A percentile compares a stretch with the other conserved stretches of the same genome.
Conservation (phyloP, 1,139 yeast species). For the Blastobotrys illinoisensis region DNA sequence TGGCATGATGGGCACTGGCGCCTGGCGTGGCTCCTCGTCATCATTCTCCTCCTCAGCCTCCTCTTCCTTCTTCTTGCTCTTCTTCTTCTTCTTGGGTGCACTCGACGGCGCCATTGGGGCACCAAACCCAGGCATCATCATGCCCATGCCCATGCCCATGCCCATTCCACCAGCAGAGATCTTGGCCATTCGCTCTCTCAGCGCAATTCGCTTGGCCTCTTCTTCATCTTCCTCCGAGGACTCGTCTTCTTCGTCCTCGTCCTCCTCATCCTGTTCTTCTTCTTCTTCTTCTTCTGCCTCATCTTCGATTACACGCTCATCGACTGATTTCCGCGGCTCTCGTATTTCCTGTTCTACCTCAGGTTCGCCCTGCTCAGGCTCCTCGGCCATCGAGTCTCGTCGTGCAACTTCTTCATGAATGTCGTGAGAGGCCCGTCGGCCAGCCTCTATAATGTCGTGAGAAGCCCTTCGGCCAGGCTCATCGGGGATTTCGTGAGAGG, state of each 20-base stretch:
- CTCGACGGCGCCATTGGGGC: constrained; percentile 29
- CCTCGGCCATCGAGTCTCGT: not conserved
- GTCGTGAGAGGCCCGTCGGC: constrained; percentile 1
- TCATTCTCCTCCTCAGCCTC: constrained; percentile 25
- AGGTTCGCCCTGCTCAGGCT: not conserved
- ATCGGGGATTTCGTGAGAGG: not conserved
- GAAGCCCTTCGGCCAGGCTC: no score
- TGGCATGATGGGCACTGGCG: constrained; percentile 49
- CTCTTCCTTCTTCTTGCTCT: constrained; percentile 26
- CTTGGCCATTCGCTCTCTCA: constrained; percentile 94
- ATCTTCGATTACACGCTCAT: not conserved
- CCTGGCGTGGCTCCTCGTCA: constrained; percentile 21
- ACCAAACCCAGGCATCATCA: constrained; percentile 30
- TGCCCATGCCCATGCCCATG: constrained; percentile 47
- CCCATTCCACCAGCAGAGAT: constrained; percentile 82
- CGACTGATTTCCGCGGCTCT: constrained; percentile 7
- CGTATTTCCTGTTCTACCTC: not conserved
- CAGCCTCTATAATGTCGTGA: not conserved
- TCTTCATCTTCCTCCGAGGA: constrained; percentile 51
- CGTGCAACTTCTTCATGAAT: not conserved
- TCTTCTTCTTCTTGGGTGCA: constrained; percentile 22
- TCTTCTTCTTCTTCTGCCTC: constrained; percentile 7
- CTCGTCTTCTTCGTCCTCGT: constrained; percentile 27
- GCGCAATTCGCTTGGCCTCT: constrained; percentile 68
- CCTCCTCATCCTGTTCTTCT: constrained; percentile 18